Conservation (phyloP, 1,284 basidiomycete genomes). For the Wallemia ichthyophaga region DNA sequence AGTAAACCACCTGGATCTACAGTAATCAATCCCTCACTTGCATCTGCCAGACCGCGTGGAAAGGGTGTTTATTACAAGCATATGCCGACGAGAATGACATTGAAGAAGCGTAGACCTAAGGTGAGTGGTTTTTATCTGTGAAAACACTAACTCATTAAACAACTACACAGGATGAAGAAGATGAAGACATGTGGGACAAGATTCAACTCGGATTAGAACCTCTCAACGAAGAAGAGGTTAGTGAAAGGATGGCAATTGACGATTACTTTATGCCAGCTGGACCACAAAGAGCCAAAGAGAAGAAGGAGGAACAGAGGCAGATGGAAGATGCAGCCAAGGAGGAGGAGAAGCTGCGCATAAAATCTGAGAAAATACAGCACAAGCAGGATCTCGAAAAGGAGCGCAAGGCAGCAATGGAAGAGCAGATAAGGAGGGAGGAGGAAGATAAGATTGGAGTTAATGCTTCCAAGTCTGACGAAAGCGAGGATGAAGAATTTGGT, state of each 20-base stretch:
- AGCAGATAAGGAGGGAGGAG: neutral
- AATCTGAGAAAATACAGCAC: neutral
- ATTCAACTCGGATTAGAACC: neutral
- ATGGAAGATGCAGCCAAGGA: neutral
- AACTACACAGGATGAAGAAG: neutral
- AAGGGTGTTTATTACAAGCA: neutral
- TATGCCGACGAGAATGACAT: neutral
- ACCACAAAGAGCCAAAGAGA: neutral
- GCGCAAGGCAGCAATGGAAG: neutral
- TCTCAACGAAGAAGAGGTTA: neutral
- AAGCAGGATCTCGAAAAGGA: neutral
- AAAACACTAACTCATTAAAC: neutral
- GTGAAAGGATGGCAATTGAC: neutral
- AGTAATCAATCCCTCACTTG: neutral
- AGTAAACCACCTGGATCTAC: neutral
- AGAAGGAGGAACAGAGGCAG: neutral
- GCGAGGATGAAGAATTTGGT: neutral
- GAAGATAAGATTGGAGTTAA: neutral
- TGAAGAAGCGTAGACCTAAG: conserved; percentile 1
- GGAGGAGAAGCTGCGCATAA: neutral
- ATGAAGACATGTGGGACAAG: neutral
- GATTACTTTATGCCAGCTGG: neutral
- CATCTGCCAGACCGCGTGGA: neutral
- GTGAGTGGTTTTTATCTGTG: neutral
- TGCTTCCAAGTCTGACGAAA: neutral